Percentiles rank a stretch among this genome's conserved stretches.
These are phyloP conservation scores for Periconia macrospinosa DNA, from an alignment of 2,329 filamentous ascomycete species.

Conservation along the genomic window DNA sequence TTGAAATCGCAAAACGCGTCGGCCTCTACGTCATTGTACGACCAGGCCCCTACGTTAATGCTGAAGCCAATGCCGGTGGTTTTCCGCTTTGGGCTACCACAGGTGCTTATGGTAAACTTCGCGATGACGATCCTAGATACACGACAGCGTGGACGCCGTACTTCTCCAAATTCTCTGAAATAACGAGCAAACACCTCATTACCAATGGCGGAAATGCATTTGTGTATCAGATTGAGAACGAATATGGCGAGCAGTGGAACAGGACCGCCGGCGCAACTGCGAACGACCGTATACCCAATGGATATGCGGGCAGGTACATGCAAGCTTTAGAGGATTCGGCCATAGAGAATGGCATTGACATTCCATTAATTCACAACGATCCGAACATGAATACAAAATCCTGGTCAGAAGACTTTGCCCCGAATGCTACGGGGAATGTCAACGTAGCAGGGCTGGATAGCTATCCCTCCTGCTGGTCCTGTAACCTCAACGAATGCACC, in stretches of 20 bases:
- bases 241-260: constrained; percentile 50
- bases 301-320: constrained; percentile 59
- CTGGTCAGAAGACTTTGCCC: constrained; percentile 63
- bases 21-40: constrained; percentile 60
- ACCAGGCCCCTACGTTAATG: constrained; percentile 66
- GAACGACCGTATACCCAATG: constrained; percentile 50
- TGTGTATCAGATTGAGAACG: constrained; percentile 62
- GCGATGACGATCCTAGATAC: constrained; percentile 57
- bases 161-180: constrained; percentile 53
- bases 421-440: constrained; percentile 56
- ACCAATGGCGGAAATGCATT: constrained; percentile 61
- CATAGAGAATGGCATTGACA: constrained; percentile 59
- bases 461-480: constrained; percentile 63
- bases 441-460: constrained; percentile 58
- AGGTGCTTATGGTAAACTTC: constrained; percentile 57
- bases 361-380: constrained; percentile 62
- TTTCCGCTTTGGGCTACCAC: constrained; percentile 66
- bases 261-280: constrained; percentile 10
- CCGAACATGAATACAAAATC: constrained; percentile 61
- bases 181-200: constrained; percentile 57
- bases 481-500: constrained; percentile 63
- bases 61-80: constrained; percentile 64
- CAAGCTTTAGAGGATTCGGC: constrained; percentile 57
- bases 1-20: constrained; percentile 57
- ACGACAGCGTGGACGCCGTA: constrained; percentile 59